A percentile compares a stretch with the other conserved stretches of the same genome.
Evolutionary conservation across 2,329 filamentous ascomycete genomes (phyloP).

Genomic region (Trichoderma hamatum): DNA sequence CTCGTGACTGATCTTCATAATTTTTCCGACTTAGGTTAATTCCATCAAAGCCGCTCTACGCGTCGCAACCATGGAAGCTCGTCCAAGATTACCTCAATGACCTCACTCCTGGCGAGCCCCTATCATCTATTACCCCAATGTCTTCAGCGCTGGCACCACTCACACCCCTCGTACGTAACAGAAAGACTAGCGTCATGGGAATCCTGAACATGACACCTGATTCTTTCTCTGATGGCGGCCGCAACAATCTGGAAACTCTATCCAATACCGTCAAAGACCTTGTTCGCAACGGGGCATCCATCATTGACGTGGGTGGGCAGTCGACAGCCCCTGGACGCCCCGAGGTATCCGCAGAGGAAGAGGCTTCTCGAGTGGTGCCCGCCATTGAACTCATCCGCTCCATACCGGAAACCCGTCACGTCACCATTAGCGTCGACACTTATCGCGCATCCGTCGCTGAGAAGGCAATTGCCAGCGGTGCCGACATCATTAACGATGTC

Average conservation of each 20-base stretch:
- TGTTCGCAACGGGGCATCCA: slow-evolving; percentile 71
- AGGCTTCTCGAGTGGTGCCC: slow-evolving; percentile 76
- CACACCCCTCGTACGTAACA: slow-evolving; percentile 58
- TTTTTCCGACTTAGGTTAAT: slow-evolving; percentile 51
- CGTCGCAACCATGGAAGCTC: slow-evolving; percentile 61
- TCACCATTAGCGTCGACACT: slow-evolving; percentile 89
- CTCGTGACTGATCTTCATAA: background rate
- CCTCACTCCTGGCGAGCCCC: slow-evolving; percentile 52
- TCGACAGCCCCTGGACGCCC: slow-evolving; percentile 79
- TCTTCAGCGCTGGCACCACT: slow-evolving; percentile 53
- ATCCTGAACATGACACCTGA: slow-evolving; percentile 95
- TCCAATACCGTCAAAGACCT: slow-evolving; percentile 62
- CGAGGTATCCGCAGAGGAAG: slow-evolving; percentile 71
- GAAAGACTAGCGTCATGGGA: slow-evolving; percentile 81
- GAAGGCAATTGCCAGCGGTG: slow-evolving; percentile 74
- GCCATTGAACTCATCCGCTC: slow-evolving; percentile 74
- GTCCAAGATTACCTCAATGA: slow-evolving; percentile 64
- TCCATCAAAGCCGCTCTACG: slow-evolving; percentile 56
- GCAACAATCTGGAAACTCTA: slow-evolving; percentile 59
- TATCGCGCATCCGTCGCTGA: slow-evolving; percentile 84
- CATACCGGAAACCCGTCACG: slow-evolving; percentile 60
- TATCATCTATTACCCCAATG: slow-evolving; percentile 64
- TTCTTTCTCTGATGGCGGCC: slow-evolving; percentile 91
- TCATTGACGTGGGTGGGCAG: slow-evolving; percentile 92
- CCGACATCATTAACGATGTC: slow-evolving; percentile 93